Evolutionary conservation across 2,329 filamentous ascomycete genomes (phyloP), one percentile per base, ranked within the genome.

Genomic region (Aspergillus sojae): DNA sequence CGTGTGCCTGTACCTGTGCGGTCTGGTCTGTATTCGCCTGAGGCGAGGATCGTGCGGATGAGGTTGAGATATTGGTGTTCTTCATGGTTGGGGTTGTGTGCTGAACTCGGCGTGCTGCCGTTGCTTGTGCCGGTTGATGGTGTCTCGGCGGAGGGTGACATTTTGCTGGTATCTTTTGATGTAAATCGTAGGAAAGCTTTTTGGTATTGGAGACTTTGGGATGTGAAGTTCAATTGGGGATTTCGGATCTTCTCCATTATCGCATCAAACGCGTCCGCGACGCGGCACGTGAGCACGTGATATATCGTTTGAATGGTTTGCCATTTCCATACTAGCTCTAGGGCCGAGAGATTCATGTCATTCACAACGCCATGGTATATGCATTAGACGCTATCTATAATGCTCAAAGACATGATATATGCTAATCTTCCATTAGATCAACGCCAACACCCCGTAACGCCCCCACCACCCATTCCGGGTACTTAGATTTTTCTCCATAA

Each of bases 1-100:
- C 89, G 87, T 12, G 95, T 99, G 61, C 95, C 95, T 4, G 95
- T 99, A 59, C 95, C 95, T 4, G 95, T 99, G 70, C 92, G 86
- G 78, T 99, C 95, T 36, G 93, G 93, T 21, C 95, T 90, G 75
- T 93, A 89, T 78, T 99, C 95, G 72, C 95, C 95, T 30, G 87
- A 81, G 19, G 88, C 82, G 19, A 99, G 84, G 73, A 98, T 97
- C 69, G 92, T 87, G 68, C 89, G 90, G 66, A 98, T 93, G 30
- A 99, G 86, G 71, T 94, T 86, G 64, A 99, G 89, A 77, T 99
- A 99, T 80, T 98, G 95, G 74, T 93, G 84, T 81, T 99, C 95
- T 82, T 98, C 94, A 74, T 97, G 93, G 28, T 72, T 67, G 58
- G 74, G 67, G 61, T 76, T 67, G 58, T 76, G 70, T 41, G 68